Evolutionary conservation across 331 rosid species (phyloP).

Genomic region (Acacia concinna): DNA sequence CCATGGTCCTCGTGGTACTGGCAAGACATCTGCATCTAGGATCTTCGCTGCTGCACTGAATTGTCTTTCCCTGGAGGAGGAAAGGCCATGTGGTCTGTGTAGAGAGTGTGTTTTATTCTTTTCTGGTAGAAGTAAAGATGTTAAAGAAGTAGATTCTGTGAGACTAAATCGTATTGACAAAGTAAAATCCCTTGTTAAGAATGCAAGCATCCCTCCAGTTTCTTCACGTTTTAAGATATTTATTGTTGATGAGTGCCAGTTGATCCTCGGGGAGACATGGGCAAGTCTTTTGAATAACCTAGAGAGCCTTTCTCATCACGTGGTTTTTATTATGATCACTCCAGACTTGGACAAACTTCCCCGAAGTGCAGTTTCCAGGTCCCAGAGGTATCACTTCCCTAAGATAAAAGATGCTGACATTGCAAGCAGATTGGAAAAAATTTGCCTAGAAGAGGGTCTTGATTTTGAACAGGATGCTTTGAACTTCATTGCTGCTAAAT

Average conservation of each 20-base stretch:
- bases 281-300: conserved; percentile 57
- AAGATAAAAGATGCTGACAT: conserved; percentile 76
- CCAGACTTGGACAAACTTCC: conserved; percentile 76
- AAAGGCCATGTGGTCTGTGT: conserved; percentile 80
- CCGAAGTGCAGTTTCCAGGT: conserved; percentile 60
- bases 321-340: conserved; percentile 80
- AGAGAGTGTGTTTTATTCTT: conserved; percentile 64
- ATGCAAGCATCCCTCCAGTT: conserved; percentile 54
- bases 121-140: conserved; percentile 76
- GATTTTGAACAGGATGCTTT: conserved; percentile 70
- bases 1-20: conserved; percentile 86
- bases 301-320: conserved; percentile 58
- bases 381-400: conserved; percentile 77
- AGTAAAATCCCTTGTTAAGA: conserved; percentile 62
- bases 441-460: conserved; percentile 64
- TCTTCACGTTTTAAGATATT: conserved; percentile 73
- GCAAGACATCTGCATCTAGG: conserved; percentile 83
- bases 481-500: conserved; percentile 69
- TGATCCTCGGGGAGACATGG: conserved; percentile 74
- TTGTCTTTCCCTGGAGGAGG: conserved; percentile 65
- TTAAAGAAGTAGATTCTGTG: conserved; percentile 76
- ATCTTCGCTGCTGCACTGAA: conserved; percentile 87
- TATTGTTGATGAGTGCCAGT: conserved; percentile 86
- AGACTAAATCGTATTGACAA: conserved; percentile 65
- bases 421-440: conserved; percentile 57